phyloP scores from a whole-genome alignment of 768 basidiomycete genomes.

The Porpolomopsis calyptriformis region DNA sequence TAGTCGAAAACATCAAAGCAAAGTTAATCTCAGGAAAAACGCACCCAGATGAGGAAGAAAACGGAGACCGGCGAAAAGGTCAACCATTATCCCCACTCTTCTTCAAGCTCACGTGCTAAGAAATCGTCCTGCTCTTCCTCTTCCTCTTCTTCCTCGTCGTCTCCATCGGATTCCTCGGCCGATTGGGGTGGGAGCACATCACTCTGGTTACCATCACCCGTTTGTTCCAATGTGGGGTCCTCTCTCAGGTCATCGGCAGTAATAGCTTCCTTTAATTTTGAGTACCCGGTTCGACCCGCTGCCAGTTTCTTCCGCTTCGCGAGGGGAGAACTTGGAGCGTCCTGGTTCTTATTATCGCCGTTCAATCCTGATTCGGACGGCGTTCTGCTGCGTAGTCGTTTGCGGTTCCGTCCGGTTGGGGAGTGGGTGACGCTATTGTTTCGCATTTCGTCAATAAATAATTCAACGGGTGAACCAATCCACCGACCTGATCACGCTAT shows the following conservation, averaged over 20 bases:
- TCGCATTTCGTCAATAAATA: not conserved
- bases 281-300: constrained; percentile 52
- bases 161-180: constrained; percentile 28
- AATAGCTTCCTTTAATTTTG: constrained; percentile 58
- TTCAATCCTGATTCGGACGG: constrained; percentile 47
- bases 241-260: constrained; percentile 39
- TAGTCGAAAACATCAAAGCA: not conserved
- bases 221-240: not conserved
- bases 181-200: constrained; percentile 10
- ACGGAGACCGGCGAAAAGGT: constrained; percentile 1
- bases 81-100: constrained; percentile 56
- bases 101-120: constrained; percentile 68
- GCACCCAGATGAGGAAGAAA: constrained; percentile 3
- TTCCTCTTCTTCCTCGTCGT: constrained; percentile 34
- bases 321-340: constrained; percentile 52
- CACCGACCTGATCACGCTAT: constrained; percentile 35
- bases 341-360: constrained; percentile 29
- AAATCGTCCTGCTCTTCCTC: constrained; percentile 63
- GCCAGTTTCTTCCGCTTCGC: constrained; percentile 74
- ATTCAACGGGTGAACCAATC: constrained; percentile 9
- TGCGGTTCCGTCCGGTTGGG: constrained; percentile 44
- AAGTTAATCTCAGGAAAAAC: constrained; percentile 1
- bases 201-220: constrained; percentile 14
- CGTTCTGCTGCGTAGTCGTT: constrained; percentile 62
- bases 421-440: constrained; percentile 25